Evolutionary conservation across 1,284 basidiomycete genomes (phyloP).

Genomic region (Apiotrichum gamsii): DNA sequence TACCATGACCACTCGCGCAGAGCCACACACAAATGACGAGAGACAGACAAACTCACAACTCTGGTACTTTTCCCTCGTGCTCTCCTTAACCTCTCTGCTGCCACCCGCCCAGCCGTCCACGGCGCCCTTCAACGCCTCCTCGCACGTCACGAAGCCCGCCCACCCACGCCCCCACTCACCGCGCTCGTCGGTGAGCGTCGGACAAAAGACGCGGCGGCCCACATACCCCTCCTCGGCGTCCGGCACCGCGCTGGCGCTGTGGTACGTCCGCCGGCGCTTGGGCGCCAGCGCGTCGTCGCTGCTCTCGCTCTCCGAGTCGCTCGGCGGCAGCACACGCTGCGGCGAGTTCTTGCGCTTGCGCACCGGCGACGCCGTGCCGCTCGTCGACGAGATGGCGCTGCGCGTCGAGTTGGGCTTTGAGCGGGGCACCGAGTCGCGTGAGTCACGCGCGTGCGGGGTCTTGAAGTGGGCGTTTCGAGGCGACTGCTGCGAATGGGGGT

Average conservation of each 20-base stretch:
- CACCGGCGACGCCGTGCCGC: neutral
- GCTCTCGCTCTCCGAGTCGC: conserved; percentile 13
- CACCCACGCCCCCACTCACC: conserved; percentile 39
- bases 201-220: conserved; percentile 26
- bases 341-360: conserved; percentile 5
- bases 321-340: conserved; percentile 15
- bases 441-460: too few species aligned
- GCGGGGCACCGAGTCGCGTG: neutral
- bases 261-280: conserved; percentile 12
- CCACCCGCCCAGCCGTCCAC: conserved; percentile 30
- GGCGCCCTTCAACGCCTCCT: conserved; percentile 29
- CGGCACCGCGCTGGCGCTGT: neutral
- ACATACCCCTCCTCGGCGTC: conserved; percentile 13
- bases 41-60: conserved; percentile 7
- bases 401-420: neutral
- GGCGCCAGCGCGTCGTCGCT: conserved; percentile 22
- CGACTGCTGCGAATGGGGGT: neutral
- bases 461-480: too few species aligned
- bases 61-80: conserved; percentile 13
- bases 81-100: conserved; percentile 11
- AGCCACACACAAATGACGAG: neutral
- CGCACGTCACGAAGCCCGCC: conserved; percentile 34
- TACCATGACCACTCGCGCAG: neutral
- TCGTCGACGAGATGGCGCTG: neutral
- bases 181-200: conserved; percentile 29